Conservation (phyloP, 2,329 filamentous ascomycete genomes). For the Paecilomyces variotii region DNA sequence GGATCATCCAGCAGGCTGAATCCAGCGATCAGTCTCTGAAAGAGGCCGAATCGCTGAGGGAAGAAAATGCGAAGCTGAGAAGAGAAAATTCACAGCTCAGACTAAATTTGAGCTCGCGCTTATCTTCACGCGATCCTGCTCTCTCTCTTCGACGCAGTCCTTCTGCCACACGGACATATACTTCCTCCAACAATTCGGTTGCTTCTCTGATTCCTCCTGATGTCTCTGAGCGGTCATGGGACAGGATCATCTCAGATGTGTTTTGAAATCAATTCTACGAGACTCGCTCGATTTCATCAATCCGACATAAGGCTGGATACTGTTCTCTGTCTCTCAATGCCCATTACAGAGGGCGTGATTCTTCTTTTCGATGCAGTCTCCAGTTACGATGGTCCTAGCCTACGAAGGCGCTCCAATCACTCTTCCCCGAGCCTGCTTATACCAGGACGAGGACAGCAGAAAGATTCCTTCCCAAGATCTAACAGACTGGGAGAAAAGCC, state of each 20-base stretch:
- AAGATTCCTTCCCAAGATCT: background rate
- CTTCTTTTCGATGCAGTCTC: background rate
- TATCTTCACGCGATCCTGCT: conserved; percentile 5
- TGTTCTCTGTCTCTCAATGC: background rate
- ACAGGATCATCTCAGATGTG: conserved; percentile 7
- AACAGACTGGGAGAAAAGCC: background rate
- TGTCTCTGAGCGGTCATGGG: conserved; percentile 6
- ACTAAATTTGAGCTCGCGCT: conserved; percentile 10
- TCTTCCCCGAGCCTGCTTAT: background rate
- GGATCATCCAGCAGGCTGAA: conserved; percentile 16
- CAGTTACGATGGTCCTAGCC: background rate
- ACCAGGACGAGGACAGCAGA: background rate
- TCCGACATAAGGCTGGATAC: background rate
- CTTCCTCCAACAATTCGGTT: background rate
- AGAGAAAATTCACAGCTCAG: conserved; percentile 16
- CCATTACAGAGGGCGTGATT: background rate
- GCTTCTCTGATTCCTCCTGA: conserved; percentile 1
- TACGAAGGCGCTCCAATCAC: background rate
- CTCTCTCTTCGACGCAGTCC: conserved; percentile 4
- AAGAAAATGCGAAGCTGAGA: conserved; percentile 16
- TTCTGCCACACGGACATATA: background rate
- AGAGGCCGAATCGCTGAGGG: conserved; percentile 11
- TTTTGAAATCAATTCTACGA: background rate
- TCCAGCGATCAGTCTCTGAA: conserved; percentile 10
- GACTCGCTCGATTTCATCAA: background rate